Evolutionary conservation across 139 green algal genomes (phyloP).

Genomic region (Desmodesmus armatus): DNA sequence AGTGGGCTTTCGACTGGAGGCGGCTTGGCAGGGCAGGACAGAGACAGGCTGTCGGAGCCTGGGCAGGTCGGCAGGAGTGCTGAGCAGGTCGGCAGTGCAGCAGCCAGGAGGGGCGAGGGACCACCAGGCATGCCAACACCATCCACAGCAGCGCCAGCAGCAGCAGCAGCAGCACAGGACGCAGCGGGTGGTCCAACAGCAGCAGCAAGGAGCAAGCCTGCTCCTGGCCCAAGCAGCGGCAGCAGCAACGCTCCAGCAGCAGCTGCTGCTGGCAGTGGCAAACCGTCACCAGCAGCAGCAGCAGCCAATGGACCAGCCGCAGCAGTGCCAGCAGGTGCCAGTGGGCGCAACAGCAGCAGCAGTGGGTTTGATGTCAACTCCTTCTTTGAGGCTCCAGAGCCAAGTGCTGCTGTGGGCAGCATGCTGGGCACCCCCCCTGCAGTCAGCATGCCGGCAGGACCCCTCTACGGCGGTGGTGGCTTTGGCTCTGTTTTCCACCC

Average conservation of each 20-base stretch:
- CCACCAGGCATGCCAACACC: background rate
- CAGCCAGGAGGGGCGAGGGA: background rate
- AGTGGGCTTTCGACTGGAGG: background rate
- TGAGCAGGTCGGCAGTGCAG: background rate
- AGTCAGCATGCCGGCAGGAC: too few species aligned
- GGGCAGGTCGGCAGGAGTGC: constrained; percentile 2
- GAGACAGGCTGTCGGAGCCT: too few species aligned
- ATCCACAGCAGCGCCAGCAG: background rate
- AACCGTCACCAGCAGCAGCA: background rate
- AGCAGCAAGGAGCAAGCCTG: background rate
- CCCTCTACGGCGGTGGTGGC: too few species aligned
- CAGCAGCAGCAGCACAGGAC: background rate
- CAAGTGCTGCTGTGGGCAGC: background rate
- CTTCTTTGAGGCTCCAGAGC: constrained; percentile 3
- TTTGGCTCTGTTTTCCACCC: too few species aligned
- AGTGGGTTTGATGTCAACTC: constrained; percentile 30
- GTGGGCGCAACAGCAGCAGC: background rate
- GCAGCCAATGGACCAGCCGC: constrained; percentile 10
- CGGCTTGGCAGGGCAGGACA: background rate
- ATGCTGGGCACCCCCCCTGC: background rate
- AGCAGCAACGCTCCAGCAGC: background rate
- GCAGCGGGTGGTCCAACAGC: background rate
- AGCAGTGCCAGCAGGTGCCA: background rate
- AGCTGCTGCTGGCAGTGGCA: background rate
- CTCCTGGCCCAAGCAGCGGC: background rate